Evolutionary conservation across 306 rosid genomes (phyloP), one percentile per base, ranked within the genome.

Genomic region (Mimosa bimucronata): DNA sequence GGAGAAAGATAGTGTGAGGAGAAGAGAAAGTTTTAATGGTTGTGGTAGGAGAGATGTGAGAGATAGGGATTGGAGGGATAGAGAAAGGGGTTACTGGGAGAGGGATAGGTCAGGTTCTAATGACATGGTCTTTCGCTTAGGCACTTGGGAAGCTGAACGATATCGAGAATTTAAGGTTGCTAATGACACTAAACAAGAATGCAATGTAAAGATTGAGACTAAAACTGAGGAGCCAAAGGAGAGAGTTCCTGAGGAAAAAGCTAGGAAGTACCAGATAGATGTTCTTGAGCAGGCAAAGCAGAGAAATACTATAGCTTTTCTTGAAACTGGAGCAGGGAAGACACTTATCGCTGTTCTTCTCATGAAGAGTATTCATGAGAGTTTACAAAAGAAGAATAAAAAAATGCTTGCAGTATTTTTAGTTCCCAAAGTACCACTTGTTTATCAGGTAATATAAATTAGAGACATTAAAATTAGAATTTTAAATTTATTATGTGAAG

Each of bases 281-380:
- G 99, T 95, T 81, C 99, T 95, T 50, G 97, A 93, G 42, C 98
- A 95, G 85, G 98, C 99, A 25, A 95, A 93, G 97, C 82, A 75
- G 77, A 91, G 65, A 73, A 95, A 95, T 71, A 93, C 98, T 21
- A 95, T 93, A 77, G 99, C 99, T 83, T 95, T 95, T 85, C 94
- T 95, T 53, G 99, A 95, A 86, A 95, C 99, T 9, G 99, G 99
- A 50, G 98, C 99, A n/a, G 99, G 99, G 79, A 95, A 95, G 92
- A 95, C 98, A 40, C 91, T 95, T 28, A 95, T 95, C 80, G 99
- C 99, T 16, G 95, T 95, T 82, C 97, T 95, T 60, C 98, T 95
- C 65, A 93, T 95, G 30, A 91, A 80, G 84, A 93, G 93, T 71
- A 86, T 95, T 78, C 89, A 78, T 7, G 83, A 82, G 57, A 93